Evolutionary conservation across 2,329 filamentous ascomycete genomes (phyloP), one percentile per base, ranked within the genome.

Genomic region (Fusarium dimerum): DNA sequence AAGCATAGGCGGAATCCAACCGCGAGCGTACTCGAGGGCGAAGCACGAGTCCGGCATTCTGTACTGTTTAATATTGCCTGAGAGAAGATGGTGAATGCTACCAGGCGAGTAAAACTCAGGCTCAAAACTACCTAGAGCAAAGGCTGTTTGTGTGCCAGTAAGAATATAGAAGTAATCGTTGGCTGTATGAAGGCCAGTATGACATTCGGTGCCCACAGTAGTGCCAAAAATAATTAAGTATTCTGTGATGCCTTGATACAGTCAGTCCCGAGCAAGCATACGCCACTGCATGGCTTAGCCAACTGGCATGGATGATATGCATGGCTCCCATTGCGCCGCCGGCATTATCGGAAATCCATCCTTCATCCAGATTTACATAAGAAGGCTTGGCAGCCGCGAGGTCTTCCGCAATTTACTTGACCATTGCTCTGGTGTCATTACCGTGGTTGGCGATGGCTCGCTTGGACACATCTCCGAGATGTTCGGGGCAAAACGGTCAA

Each of bases 141-240:
- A 92, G 59, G 90, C 88, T 64, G 84, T 79, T 74, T 96, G 86
- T 63, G 86, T 84, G 64, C 92, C 92, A 34, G 78, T 78, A 32
- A 96, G 80, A 78, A 96, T 96, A 79, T 92, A 84, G 80, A 96
- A 96, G 80, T 94, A 96, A 78, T 96, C 92, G 74, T 96, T 89
- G 15, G 91, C 91, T 13, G 90, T 93, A 80, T 96, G 92, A 45
- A 90, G 88, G 59, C 92, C 92, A 1, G 85, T 84, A 78, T 96
- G 91, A 55, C 92, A 92, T 74, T 95, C 91, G 13, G 92, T 96
- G 64, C 91, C 91, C 62, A 92, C 75, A 9, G 89, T 81, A 1
- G 89, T 90, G 70, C 76, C 90, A 71, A 94, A 95, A 74, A 95
- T 86, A 71, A 95, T 94, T 62, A 95, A 78, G 75, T 95, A 95